phyloP scores from a whole-genome alignment of 2,329 filamentous ascomycete genomes.

The Juglanconis sp. region DNA sequence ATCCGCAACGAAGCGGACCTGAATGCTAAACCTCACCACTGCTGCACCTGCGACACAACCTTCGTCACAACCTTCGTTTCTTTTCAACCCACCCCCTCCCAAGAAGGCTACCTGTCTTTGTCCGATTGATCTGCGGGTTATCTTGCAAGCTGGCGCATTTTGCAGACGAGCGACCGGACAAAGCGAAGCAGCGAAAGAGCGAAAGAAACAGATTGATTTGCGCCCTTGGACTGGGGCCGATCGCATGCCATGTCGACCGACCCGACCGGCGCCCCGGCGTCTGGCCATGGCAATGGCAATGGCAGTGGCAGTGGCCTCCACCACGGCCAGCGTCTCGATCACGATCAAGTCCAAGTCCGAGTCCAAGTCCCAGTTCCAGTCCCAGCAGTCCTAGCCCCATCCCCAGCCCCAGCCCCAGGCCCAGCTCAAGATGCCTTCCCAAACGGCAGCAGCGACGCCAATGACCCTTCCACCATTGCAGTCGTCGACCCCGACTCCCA shows the following conservation, averaged over 20 bases:
- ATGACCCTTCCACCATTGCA: constrained; percentile 22
- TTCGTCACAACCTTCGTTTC: background rate
- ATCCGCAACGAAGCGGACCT: background rate
- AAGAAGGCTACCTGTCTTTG: background rate
- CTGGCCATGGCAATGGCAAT: constrained; percentile 32
- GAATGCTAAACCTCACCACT: background rate
- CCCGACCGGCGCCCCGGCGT: constrained; percentile 48
- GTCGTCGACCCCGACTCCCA: constrained; percentile 25
- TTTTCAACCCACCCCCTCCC: too few relatives aligned
- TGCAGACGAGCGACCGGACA: background rate
- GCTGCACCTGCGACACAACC: background rate
- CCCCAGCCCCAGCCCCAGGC: constrained; percentile 36
- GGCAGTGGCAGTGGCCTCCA: constrained; percentile 23
- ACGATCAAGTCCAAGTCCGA: constrained; percentile 18
- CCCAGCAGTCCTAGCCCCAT: constrained; percentile 14
- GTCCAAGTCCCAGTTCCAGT: constrained; percentile 12
- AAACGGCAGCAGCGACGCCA: constrained; percentile 58
- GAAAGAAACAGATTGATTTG: background rate
- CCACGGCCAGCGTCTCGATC: constrained; percentile 16
- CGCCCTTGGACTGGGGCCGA: constrained; percentile 20
- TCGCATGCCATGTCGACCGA: constrained; percentile 53
- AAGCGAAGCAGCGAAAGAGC: background rate
- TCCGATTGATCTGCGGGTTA: background rate
- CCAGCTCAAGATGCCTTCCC: constrained; percentile 59
- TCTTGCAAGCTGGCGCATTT: background rate